A percentile compares a stretch with the other conserved stretches of the same genome.
Evolutionary conservation across 2,329 filamentous ascomycete genomes (phyloP).

Genomic region (Thermoascus crustaceus): DNA sequence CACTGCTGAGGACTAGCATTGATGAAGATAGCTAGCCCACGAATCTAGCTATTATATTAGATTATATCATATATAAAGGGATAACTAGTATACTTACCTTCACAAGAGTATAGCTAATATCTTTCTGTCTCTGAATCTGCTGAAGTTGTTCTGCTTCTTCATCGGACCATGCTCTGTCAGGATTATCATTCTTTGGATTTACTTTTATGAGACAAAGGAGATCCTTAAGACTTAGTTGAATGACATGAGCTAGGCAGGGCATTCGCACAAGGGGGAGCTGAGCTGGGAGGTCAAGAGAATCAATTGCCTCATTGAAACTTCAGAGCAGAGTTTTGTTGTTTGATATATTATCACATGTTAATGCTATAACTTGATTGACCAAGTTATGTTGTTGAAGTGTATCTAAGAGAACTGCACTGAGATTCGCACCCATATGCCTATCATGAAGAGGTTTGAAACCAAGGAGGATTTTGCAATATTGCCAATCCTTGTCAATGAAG

Average conservation of each 20-base stretch:
- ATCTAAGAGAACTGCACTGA: too few species aligned
- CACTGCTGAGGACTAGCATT: constrained; percentile 10
- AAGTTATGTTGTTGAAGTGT: too few species aligned
- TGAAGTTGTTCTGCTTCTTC: constrained; percentile 3
- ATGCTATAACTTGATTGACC: too few species aligned
- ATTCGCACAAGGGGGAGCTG: constrained; percentile 7
- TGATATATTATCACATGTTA: too few species aligned
- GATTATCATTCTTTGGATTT: constrained; percentile 4
- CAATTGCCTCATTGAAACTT: too few species aligned
- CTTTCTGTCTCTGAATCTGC: neutral
- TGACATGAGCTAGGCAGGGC: constrained; percentile 9
- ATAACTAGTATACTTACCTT: too few species aligned
- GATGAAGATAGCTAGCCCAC: constrained; percentile 8
- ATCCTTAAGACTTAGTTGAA: constrained; percentile 9
- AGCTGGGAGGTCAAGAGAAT: too few species aligned
- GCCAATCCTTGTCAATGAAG: constrained; percentile 7
- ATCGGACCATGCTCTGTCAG: neutral
- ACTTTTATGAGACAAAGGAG: constrained; percentile 9
- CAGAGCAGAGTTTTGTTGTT: too few species aligned
- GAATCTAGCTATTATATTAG: too few species aligned
- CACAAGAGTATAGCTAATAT: constrained; percentile 1
- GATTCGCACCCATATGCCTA: too few species aligned
- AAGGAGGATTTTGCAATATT: constrained; percentile 7
- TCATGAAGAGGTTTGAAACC: constrained; percentile 9
- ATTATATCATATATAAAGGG: too few species aligned